These are phyloP conservation scores for Seiridium unicorne DNA, from an alignment of 2,329 filamentous ascomycete species.

Conservation along the genomic window DNA sequence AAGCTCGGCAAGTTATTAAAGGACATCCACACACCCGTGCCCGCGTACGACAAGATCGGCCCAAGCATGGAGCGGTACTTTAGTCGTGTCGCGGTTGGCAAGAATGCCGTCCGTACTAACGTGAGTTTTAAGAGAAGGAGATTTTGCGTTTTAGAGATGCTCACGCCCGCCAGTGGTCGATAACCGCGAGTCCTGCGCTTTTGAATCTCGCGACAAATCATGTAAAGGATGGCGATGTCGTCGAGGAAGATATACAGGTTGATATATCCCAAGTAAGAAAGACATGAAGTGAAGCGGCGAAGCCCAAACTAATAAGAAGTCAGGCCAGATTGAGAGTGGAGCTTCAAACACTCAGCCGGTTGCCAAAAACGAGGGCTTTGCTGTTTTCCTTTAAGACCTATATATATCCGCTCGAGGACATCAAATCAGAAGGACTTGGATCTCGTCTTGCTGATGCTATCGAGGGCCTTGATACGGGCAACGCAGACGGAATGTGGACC, in stretches of 20 bases:
- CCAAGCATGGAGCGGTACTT: slow-evolving; percentile 56
- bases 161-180: neutral
- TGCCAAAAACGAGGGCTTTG: slow-evolving; percentile 44
- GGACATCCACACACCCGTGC: slow-evolving; percentile 52
- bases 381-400: slow-evolving; percentile 59
- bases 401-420: slow-evolving; percentile 44
- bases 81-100: slow-evolving; percentile 43
- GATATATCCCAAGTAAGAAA: slow-evolving; percentile 34
- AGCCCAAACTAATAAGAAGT: too few relatives aligned
- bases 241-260: slow-evolving; percentile 33
- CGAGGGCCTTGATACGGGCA: slow-evolving; percentile 48
- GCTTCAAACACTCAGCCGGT: slow-evolving; percentile 48
- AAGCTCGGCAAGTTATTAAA: slow-evolving; percentile 48
- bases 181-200: slow-evolving; percentile 26
- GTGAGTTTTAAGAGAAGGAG: slow-evolving; percentile 27
- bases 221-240: slow-evolving; percentile 29
- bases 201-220: slow-evolving; percentile 39
- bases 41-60: slow-evolving; percentile 53
- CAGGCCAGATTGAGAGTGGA: slow-evolving; percentile 27
- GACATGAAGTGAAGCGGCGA: too few relatives aligned
- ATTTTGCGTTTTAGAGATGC: neutral
- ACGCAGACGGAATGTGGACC: slow-evolving; percentile 51
- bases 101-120: slow-evolving; percentile 48
- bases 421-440: slow-evolving; percentile 49
- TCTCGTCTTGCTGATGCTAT: slow-evolving; percentile 48